Evolutionary conservation across 495 filamentous ascomycete species (phyloP).

Genomic region (Aspergillus bertholletiae): DNA sequence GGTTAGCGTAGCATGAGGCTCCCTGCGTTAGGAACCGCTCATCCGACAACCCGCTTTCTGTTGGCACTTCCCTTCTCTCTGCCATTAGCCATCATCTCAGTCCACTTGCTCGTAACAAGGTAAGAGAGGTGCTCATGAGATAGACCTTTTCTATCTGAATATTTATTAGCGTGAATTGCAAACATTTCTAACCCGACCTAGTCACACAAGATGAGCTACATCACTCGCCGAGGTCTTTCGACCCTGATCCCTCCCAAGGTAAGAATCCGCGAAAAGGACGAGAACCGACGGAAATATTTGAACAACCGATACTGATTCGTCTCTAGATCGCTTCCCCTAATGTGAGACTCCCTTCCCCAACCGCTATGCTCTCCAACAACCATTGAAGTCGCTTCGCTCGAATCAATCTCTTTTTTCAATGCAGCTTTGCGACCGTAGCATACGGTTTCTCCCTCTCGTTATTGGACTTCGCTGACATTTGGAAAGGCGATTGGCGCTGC

Average conservation of each 20-base stretch:
- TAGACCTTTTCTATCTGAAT: neutral
- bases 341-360: conserved; percentile 58
- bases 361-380: conserved; percentile 14
- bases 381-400: neutral
- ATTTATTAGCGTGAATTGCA: conserved; percentile 2
- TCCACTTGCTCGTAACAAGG: conserved; percentile 36
- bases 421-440: neutral
- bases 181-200: conserved; percentile 25
- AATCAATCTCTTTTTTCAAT: conserved; percentile 8
- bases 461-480: conserved; percentile 19
- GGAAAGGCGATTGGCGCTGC: conserved; percentile 82
- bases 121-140: conserved; percentile 15
- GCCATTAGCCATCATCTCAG: conserved; percentile 32
- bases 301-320: conserved; percentile 25
- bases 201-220: conserved; percentile 80
- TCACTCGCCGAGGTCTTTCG: conserved; percentile 83
- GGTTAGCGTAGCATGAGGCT: conserved; percentile 38
- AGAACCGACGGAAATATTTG: neutral
- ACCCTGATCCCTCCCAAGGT: conserved; percentile 99
- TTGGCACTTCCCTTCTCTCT: conserved; percentile 29
- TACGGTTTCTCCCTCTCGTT: neutral
- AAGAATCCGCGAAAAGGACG: conserved; percentile 27
- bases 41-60: conserved; percentile 44
- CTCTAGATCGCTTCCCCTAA: conserved; percentile 81
- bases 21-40: conserved; percentile 26